Percentiles rank a stretch among this genome's conserved stretches.
Conservation (phyloP, 164 flowering plant genomes). For the Sedum album region DNA sequence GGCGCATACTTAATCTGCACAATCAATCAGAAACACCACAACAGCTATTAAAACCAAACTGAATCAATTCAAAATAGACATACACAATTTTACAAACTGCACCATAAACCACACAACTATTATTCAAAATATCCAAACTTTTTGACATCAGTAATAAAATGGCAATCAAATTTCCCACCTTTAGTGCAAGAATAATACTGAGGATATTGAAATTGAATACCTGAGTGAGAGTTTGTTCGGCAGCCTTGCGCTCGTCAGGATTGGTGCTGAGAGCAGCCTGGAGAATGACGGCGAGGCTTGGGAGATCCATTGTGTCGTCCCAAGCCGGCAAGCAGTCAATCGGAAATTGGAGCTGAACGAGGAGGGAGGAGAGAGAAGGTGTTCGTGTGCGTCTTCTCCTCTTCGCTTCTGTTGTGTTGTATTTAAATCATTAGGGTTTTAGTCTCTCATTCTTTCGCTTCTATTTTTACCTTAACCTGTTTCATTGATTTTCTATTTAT, state of each 20-base stretch:
- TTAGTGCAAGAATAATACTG: too few species aligned
- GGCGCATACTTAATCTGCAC: slow-evolving; percentile 74
- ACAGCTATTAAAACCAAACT: background rate
- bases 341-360: background rate
- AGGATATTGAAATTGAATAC: too few species aligned
- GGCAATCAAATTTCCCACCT: too few species aligned
- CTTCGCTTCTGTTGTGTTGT: background rate
- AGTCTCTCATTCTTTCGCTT: background rate
- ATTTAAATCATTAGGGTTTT: slow-evolving; percentile 4
- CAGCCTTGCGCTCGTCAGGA: slow-evolving; percentile 83
- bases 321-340: background rate
- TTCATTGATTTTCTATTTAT: background rate
- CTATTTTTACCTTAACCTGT: background rate
- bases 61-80: too few species aligned
- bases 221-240: slow-evolving; percentile 88
- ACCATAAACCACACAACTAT: too few species aligned
- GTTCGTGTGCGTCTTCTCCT: background rate
- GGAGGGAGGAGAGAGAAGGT: background rate
- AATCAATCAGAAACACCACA: background rate
- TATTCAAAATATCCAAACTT: background rate
- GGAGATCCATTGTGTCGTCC: slow-evolving; percentile 68
- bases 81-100: too few species aligned
- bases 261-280: slow-evolving; percentile 90
- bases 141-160: too few species aligned
- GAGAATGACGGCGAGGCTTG: slow-evolving; percentile 54